Evolutionary conservation across 768 basidiomycete species (phyloP), one percentile per base, ranked within the genome.

Genomic region (Hortiboletus campestris): DNA sequence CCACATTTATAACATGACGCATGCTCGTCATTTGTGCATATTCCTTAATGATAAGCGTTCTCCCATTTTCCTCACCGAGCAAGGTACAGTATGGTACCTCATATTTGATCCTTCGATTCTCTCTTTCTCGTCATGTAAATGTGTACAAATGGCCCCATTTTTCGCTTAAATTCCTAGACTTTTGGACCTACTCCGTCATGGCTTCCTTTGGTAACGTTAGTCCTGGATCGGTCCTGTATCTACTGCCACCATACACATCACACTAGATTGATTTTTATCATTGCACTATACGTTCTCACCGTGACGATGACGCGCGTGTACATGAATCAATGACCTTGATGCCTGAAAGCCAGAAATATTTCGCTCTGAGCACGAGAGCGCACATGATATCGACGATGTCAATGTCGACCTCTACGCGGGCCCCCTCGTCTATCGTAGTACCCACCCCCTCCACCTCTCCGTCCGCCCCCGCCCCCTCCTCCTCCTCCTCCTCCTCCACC

Each of bases 401-500:
- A 69, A 39, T 71, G 51, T 17, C 68, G 66, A n/a, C 68, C 68
- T 32, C 68, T 58, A 22, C 68, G 68, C 36, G 55, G 19, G 0
- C 62, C 67, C 1, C 57, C 67, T 40, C 66, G 64, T 55, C 63
- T 54, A 32, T 69, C 69, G 13, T 67, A 20, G 49, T 63, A 57
- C 28, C 74, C 74, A n/a, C 74, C 70, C 25, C 76, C 69, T 61
- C 25, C 75, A 60, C 38, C 65, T 65, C 28, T 72, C 20, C 51
- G 46, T 20, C 60, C 60, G 4, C 60, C 51, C 3, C 51, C 34
- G 13, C 32, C 32, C 11, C 32, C 31, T 10, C 31, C 20, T 2
- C 62, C 73, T n/a, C 63, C 63, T 8, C 74, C 73, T 6, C 70
- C 71, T n/a, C 71, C 73, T 14, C 68, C 64, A 31, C 71, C 69